Evolutionary conservation across 306 rosid genomes (phyloP).

Genomic region (Cyclanthera cordifolia): DNA sequence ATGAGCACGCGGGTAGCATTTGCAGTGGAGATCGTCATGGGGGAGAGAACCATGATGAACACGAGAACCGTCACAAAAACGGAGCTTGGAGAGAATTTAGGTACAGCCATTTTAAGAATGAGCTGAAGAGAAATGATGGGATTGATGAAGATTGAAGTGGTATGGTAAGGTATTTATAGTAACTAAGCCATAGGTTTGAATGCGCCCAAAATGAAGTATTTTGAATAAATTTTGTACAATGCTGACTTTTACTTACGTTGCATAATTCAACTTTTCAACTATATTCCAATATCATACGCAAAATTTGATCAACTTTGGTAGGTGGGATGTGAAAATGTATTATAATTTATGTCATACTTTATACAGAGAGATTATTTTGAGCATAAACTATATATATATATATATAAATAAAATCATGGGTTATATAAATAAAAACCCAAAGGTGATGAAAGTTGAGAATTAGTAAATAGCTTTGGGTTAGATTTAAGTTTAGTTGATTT

Average conservation of each 20-base stretch:
- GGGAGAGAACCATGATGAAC: constrained; percentile 24
- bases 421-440: too few species aligned
- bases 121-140: not conserved
- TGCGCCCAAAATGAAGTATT: not conserved
- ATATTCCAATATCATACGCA: not conserved
- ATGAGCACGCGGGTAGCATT: constrained; percentile 18
- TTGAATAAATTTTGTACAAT: not conserved
- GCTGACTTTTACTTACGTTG: not conserved
- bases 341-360: too few species aligned
- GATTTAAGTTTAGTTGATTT: too few species aligned
- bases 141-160: not conserved
- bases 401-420: too few species aligned
- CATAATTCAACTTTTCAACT: not conserved
- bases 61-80: constrained; percentile 22
- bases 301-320: not conserved
- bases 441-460: too few species aligned
- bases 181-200: not conserved
- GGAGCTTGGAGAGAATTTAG: constrained; percentile 15
- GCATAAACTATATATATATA: too few species aligned
- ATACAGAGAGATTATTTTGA: too few species aligned
- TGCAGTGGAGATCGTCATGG: constrained; percentile 10
- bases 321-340: not conserved
- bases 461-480: too few species aligned
- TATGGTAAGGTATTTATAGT: not conserved
- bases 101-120: not conserved